A percentile compares a stretch with the other conserved stretches of the same genome.
Evolutionary conservation across 805 yeast species (phyloP).

Genomic region (Nakazawaea ishiwadae): DNA sequence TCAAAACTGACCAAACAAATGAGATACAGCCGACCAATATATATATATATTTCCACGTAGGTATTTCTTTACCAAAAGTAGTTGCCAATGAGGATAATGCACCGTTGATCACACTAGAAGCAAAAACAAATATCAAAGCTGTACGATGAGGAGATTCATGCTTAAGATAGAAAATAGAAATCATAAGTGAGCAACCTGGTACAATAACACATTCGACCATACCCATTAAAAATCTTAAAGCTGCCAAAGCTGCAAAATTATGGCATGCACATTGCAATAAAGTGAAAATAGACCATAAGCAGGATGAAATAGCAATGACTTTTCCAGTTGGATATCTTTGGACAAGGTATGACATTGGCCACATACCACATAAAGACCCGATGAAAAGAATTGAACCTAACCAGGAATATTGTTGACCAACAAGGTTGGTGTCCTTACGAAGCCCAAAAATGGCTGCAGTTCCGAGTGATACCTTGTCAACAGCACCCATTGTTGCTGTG

Average conservation of each 20-base stretch:
- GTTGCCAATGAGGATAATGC: conserved; percentile 29
- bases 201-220: conserved; percentile 37
- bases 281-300: conserved; percentile 14
- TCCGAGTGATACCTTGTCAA: conserved; percentile 31
- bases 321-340: conserved; percentile 21
- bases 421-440: conserved; percentile 26
- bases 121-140: conserved; percentile 31
- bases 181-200: conserved; percentile 26
- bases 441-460: conserved; percentile 35
- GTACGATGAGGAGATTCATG: conserved; percentile 20
- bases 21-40: conserved; percentile 38
- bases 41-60: conserved; percentile 39
- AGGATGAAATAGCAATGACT: conserved; percentile 19
- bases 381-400: conserved; percentile 34
- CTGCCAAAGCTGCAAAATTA: conserved; percentile 36
- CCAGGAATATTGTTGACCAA: conserved; percentile 34
- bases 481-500: conserved; percentile 31
- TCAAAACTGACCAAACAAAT: conserved; percentile 34
- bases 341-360: conserved; percentile 26
- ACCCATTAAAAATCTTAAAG: conserved; percentile 39
- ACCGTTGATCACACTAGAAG: conserved; percentile 23
- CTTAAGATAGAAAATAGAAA: conserved; percentile 23
- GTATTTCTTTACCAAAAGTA: conserved; percentile 25
- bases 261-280: conserved; percentile 25
- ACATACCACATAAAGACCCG: conserved; percentile 39